These are phyloP conservation scores for Deinandra increscens DNA, from an alignment of 129 eudicot genomes.

Conservation along the genomic window DNA sequence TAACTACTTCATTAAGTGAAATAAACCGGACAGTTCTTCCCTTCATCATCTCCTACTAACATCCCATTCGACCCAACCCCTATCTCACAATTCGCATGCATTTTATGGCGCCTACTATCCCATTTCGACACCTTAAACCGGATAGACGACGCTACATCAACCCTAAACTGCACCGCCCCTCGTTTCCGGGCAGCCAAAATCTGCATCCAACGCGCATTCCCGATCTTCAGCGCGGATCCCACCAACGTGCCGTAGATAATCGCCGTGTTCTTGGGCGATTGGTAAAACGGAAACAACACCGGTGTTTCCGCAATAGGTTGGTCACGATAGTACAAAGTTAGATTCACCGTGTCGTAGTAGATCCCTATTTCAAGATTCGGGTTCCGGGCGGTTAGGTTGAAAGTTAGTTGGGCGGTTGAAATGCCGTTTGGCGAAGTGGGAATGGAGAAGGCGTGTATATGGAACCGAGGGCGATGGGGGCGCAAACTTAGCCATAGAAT, in stretches of 20 bases:
- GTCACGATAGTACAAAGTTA: constrained; percentile 45
- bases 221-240: constrained; percentile 45
- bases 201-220: constrained; percentile 48
- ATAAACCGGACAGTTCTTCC: constrained; percentile 64
- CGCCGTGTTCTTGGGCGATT: constrained; percentile 60
- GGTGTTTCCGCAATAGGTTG: constrained; percentile 50
- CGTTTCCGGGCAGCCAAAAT: constrained; percentile 43
- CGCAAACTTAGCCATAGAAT: constrained; percentile 76
- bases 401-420: constrained; percentile 49
- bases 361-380: constrained; percentile 57
- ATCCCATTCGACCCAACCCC: constrained; percentile 70
- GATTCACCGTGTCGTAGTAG: constrained; percentile 50
- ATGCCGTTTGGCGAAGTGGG: constrained; percentile 40
- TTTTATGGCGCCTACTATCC: constrained; percentile 60
- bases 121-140: constrained; percentile 71
- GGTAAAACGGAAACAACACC: constrained; percentile 50
- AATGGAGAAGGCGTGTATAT: constrained; percentile 54
- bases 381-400: constrained; percentile 63
- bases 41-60: constrained; percentile 42
- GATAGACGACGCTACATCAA: constrained; percentile 55
- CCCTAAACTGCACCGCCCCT: constrained; percentile 51
- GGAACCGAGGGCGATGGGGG: constrained; percentile 80
- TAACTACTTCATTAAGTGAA: constrained; percentile 40
- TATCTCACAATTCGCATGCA: constrained; percentile 66
- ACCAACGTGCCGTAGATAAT: constrained; percentile 45